Base-by-base conservation (phyloP, 495 filamentous ascomycete genomes). In the Penicillium cataractarum region DNA sequence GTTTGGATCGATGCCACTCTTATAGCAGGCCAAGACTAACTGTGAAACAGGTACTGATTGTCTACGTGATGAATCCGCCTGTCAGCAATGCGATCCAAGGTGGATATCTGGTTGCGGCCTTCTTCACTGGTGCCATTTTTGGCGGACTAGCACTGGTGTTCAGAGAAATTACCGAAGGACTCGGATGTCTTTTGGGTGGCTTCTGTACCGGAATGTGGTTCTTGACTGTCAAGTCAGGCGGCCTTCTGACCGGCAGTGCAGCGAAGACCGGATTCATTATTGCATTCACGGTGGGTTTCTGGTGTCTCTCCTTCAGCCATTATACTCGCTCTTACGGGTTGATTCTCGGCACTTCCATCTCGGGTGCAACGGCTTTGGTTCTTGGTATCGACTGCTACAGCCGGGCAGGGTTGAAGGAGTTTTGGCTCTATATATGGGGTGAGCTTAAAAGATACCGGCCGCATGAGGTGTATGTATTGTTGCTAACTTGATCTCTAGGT, bases 381-480 rank as follows among this genome's bases (percentile, higher is more conserved):
- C 73, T 98, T 7, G 94, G 94, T 7, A 90, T 98, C 56, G 94
- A 98, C 72, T 97, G 93, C 72, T 96, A 92, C 68, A 93, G 89
- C 66, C 81, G 88, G 53, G 94, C 93, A 13, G 94, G 94, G 0
- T 76, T 96, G 66, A 97, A 95, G 70, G 94, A 97, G 70, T 97
- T 97, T 61, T 98, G 94, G 94, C 82, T 92, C 10, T 98, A 96
- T 71, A 85, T 97, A 33, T 98, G 94, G 94, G 81, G 88, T 89
- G 75, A 77, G 85, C 58, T 19, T 19, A 13, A 7, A 52, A 21
- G 29, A 35, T 5, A 26, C 6, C 9, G 17, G 6, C 13, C 44
- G 15, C 4, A 22, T 31, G 37, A 13, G 22, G 51, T 21, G 24
- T 21, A 7, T 42, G 42, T 24, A 46, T 12, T 4, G 19, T 22